Evolutionary conservation across 208 protist species (phyloP).

Genomic region (Leishmania braziliensis): DNA sequence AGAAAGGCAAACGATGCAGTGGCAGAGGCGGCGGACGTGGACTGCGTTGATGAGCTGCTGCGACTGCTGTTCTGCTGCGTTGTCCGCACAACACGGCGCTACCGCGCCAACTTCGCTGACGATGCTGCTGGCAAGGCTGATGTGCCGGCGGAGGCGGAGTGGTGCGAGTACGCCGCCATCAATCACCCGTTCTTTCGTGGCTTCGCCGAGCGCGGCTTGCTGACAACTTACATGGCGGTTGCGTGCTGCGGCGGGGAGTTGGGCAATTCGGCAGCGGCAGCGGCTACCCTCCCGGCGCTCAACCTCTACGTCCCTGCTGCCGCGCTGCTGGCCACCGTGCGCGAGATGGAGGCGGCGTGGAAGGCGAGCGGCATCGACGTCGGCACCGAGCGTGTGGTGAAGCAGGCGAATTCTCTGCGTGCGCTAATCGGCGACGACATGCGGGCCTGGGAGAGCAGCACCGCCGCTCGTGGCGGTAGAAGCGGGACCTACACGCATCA

Average conservation of each 20-base stretch:
- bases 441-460: conserved; percentile 18
- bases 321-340: conserved; percentile 8
- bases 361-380: not conserved
- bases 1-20: conserved; percentile 22
- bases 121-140: not conserved
- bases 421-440: conserved; percentile 32
- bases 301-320: conserved; percentile 23
- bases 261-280: not conserved
- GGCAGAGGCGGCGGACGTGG: conserved; percentile 21
- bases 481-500: not conserved
- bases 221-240: conserved; percentile 27
- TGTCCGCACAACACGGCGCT: conserved; percentile 3
- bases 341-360: not conserved
- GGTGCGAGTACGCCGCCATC: conserved; percentile 23
- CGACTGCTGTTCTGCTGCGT: conserved; percentile 20
- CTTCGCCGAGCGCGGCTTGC: conserved; percentile 51
- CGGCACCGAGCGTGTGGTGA: not conserved
- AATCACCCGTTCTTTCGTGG: conserved; percentile 54
- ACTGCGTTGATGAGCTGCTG: conserved; percentile 24
- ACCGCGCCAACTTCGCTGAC: not conserved
- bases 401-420: conserved; percentile 14
- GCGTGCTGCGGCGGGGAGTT: conserved; percentile 1
- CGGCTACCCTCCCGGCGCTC: conserved; percentile 16
- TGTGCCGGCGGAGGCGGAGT: not conserved
- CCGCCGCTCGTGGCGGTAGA: not conserved